Percentiles rank a stretch among this genome's conserved stretches.
Evolutionary conservation across 2,329 filamentous ascomycete species (phyloP).

Genomic region (Emmonsia crescens): DNA sequence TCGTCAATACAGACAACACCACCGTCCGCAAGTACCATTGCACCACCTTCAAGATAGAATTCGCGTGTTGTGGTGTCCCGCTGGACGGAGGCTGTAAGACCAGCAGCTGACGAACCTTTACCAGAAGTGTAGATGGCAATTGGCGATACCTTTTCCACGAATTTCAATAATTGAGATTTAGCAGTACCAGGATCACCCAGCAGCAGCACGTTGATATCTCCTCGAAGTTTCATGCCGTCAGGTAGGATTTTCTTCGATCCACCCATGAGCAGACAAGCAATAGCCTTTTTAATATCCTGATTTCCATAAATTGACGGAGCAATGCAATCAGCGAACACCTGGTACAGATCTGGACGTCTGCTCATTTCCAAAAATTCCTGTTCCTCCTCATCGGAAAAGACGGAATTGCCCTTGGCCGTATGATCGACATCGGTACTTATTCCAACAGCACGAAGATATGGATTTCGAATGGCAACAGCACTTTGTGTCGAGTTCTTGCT

Average conservation of each 20-base stretch:
- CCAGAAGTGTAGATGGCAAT: slow-evolving; percentile 98
- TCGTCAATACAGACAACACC: slow-evolving; percentile 98
- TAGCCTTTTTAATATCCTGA: slow-evolving; percentile 91
- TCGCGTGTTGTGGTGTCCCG: slow-evolving; percentile 84
- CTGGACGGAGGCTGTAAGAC: slow-evolving; percentile 94
- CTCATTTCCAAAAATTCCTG: slow-evolving; percentile 93
- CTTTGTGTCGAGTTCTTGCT: slow-evolving; percentile 64
- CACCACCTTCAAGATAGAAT: slow-evolving; percentile 95
- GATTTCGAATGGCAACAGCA: slow-evolving; percentile 89
- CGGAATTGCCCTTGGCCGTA: slow-evolving; percentile 69
- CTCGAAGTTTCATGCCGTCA: slow-evolving; percentile 93
- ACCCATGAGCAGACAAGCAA: slow-evolving; percentile 83
- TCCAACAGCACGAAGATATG: slow-evolving; percentile 84
- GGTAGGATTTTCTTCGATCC: slow-evolving; percentile 96
- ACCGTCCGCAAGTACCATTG: slow-evolving; percentile 94
- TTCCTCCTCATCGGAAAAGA: slow-evolving; percentile 91
- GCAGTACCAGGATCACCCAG: slow-evolving; percentile 96
- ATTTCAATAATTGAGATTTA: slow-evolving; percentile 94
- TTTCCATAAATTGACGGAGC: slow-evolving; percentile 97
- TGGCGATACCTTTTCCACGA: slow-evolving; percentile 89
- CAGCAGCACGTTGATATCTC: slow-evolving; percentile 94
- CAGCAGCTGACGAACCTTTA: slow-evolving; percentile 93
- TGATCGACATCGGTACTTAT: slow-evolving; percentile 86
- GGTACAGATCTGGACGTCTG: slow-evolving; percentile 82
- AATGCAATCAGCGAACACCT: slow-evolving; percentile 79